Base-by-base conservation (phyloP, 2,329 filamentous ascomycete genomes). In the Beauveria sp. region DNA sequence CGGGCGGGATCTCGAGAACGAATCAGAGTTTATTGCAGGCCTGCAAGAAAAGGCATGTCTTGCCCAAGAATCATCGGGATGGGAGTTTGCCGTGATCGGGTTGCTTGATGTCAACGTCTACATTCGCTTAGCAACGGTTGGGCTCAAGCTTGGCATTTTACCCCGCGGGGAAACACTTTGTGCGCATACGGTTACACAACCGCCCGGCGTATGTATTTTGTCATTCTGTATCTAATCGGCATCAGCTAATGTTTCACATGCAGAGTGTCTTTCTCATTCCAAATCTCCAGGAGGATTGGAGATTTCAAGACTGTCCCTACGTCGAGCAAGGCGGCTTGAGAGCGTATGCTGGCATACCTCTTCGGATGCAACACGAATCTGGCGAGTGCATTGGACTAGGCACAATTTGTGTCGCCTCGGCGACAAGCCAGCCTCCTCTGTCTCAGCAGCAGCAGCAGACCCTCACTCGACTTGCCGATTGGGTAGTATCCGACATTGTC, bases 11-110 rank as follows among this genome's bases (percentile, higher is more conserved):
- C 68, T 77, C 9, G 64, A 74, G 12, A 65, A 75, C 8, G 75
- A 80, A 57, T 63, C 63, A 7, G 76, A 78, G 41, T 68, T 79
- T 41, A 67, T 79, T 18, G 70, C 70, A 2, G 70, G 72, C 0
- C 64, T 80, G 3, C 76, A 77, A 28, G 74, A 78, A 28, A 78
- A 78, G 62, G 70, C 76, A 0, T 67, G 70, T 18, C 66, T 80
- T 3, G 75, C 74, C 0, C 68, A 73, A 26, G 72, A 78, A 24
- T 73, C 73, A 1, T 71, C 74, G 5, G 76, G 71, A 8, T 80
- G 78, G 77, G 77, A 80, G 9, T 77, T 73, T 59, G 76, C 72
- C n/a, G 74, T 79, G 20, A 69, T 77, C 6, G 78, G 77, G 2
- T 65, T 79, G 3, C 68, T 79, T 5, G 74, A 76, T 28, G 69